Evolutionary conservation across 768 basidiomycete genomes (phyloP).

Genomic region (Sporobolomyces pararoseus): DNA sequence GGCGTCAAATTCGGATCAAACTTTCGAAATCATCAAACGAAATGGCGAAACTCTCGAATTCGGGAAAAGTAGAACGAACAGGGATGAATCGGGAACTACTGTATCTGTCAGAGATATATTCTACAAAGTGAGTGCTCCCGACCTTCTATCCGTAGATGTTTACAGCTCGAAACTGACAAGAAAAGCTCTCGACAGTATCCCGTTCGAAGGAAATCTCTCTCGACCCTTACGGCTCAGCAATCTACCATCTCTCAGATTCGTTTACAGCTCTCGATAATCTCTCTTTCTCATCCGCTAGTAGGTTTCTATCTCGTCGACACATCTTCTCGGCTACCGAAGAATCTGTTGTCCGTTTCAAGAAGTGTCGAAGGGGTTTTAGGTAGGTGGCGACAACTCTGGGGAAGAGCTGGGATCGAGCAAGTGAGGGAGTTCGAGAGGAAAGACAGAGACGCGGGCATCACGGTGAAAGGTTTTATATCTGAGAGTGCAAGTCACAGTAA

Average conservation of each 20-base stretch:
- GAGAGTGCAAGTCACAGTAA: conserved; percentile 49
- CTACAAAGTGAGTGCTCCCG: conserved; percentile 55
- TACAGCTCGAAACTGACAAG: too few relatives aligned
- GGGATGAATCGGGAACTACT: conserved; percentile 62
- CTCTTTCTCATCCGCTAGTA: conserved; percentile 26
- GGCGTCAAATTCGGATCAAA: conserved; percentile 47
- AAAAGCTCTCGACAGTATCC: conserved; percentile 17
- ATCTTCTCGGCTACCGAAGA: not conserved
- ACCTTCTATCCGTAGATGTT: not conserved
- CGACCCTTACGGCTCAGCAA: conserved; percentile 6
- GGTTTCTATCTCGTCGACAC: conserved; percentile 32
- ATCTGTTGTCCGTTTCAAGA: not conserved
- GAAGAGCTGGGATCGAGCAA: conserved; percentile 27
- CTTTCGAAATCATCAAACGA: conserved; percentile 65
- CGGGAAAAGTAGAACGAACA: not conserved
- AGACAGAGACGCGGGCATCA: conserved; percentile 50
- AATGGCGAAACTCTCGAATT: conserved; percentile 13
- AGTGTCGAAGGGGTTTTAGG: conserved; percentile 19
- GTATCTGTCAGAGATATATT: conserved; percentile 85
- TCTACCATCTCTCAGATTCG: conserved; percentile 12
- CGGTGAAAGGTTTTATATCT: conserved; percentile 65
- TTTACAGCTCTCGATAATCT: conserved; percentile 3
- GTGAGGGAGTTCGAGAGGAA: conserved; percentile 52
- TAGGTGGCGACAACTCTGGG: conserved; percentile 38
- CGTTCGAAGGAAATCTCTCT: conserved; percentile 27